Base-by-base conservation (phyloP, 176 grass and related monocot species). In the Triticum dicoccoides region DNA sequence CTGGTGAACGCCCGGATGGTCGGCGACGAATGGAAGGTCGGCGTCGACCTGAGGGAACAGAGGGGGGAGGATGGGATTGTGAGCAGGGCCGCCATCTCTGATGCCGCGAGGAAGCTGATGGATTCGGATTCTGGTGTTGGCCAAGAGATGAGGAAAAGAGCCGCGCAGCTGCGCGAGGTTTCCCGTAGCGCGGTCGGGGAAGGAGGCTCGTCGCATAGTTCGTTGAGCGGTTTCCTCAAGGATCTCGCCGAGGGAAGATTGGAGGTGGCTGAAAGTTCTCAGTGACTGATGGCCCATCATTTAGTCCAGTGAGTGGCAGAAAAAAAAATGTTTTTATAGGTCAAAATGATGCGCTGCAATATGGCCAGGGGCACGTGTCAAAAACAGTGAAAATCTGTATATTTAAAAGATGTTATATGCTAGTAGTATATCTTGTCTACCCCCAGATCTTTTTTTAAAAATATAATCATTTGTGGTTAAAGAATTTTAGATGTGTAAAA, bases 21-120 rank as follows among this genome's bases (percentile, higher is more conserved):
- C 4, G 87, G 88, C 7, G 80, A 93, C 62, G 91, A 95, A 56
- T 93, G 91, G 89, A 81, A 82, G 79, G 47, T 85, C 8, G 91
- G 95, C 24, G 3, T 95, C 51, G 35, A 90, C 56, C 58, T 97
- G 76, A 88, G 44, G 61, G 89, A 82, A 61, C 80, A 86, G 25
- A 86, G 61, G 63, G 73, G 71, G 1, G 47, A 84, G 33, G 77
- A 70, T 18, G 79, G 66, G 5, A 38, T 38, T 49, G 69, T 95
- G 38, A 64, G 52, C 10, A 83, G 78, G 51, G 89, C 84, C 8
- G 79, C 63, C 6, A 81, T 95, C 41, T 67, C 78, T 11, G 66
- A 69, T 45, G 56, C 69, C 0, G 89, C 85, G 27, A 75, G 67
- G 41, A 86, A 74, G 77, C 56, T 95, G 25, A 94, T 95, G 96